Evolutionary conservation across 371 early-diverging fungal species (phyloP).

Genomic region (Mortierella sp.): DNA sequence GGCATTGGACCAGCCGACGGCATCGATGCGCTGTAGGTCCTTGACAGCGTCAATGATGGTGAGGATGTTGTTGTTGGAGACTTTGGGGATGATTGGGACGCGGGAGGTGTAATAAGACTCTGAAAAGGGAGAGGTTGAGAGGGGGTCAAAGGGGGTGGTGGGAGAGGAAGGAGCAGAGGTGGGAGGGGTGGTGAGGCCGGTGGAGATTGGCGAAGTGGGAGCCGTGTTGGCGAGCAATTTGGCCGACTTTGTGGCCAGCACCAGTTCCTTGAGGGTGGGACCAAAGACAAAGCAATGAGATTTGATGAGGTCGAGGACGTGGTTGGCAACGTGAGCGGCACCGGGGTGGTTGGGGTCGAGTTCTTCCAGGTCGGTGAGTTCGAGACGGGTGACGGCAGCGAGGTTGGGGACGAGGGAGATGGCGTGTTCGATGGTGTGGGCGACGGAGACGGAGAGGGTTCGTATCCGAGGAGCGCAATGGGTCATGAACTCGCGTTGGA

Average conservation of each 20-base stretch:
- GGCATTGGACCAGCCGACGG: conserved; percentile 21
- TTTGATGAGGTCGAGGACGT: conserved; percentile 31
- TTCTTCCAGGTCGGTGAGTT: conserved; percentile 33
- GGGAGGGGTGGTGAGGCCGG: conserved; percentile 1
- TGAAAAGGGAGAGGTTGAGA: background rate
- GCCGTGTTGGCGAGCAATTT: background rate
- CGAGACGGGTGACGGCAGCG: conserved; percentile 24
- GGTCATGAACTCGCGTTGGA: conserved; percentile 37
- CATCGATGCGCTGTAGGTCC: conserved; percentile 28
- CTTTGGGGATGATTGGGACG: background rate
- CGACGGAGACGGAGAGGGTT: conserved; percentile 31
- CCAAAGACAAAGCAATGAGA: conserved; percentile 46
- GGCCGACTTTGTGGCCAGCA: conserved; percentile 4
- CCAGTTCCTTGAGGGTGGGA: conserved; percentile 26
- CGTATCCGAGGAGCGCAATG: conserved; percentile 25
- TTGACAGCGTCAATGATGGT: conserved; percentile 17
- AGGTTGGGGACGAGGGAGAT: conserved; percentile 21
- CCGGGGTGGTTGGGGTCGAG: background rate
- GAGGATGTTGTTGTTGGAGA: conserved; percentile 1
- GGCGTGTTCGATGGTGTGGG: conserved; percentile 19
- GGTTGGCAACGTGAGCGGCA: conserved; percentile 1
- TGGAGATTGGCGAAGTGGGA: background rate
- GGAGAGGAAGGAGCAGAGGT: background rate
- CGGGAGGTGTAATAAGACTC: background rate
- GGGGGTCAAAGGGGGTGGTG: background rate